A percentile compares a stretch with the other conserved stretches of the same genome.
Conservation (phyloP, 1,139 yeast species). For the Candida tropicalis region DNA sequence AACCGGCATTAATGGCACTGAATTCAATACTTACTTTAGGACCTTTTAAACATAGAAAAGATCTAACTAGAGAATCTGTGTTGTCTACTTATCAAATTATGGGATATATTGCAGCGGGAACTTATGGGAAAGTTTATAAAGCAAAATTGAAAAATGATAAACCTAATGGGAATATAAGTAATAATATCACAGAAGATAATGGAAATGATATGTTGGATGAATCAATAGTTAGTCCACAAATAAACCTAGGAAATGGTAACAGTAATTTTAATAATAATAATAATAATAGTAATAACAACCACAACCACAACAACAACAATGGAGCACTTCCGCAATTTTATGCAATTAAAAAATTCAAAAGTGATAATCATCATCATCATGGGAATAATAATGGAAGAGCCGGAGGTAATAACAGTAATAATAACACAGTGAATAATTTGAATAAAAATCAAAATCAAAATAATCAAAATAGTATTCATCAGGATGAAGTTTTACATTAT, state of each 20-base stretch:
- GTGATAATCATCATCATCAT: constrained; percentile 67
- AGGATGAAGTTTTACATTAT: constrained; percentile 80
- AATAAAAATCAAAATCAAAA: constrained; percentile 1
- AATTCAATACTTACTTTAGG: constrained; percentile 69
- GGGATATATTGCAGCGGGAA: constrained; percentile 98
- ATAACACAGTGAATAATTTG: constrained; percentile 48
- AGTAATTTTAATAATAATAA: not conserved
- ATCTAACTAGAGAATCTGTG: constrained; percentile 68
- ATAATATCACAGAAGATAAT: not conserved
- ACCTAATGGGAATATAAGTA: constrained; percentile 14
- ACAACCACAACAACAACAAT: not conserved
- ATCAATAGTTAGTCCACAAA: constrained; percentile 2
- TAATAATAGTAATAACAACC: not conserved
- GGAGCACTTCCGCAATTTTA: constrained; percentile 33
- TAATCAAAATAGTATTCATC: constrained; percentile 47
- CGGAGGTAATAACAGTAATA: constrained; percentile 26
- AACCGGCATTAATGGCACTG: constrained; percentile 62
- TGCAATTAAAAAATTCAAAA: constrained; percentile 96
- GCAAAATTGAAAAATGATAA: constrained; percentile 53
- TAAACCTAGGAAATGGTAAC: not conserved
- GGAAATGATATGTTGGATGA: constrained; percentile 5
- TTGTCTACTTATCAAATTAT: constrained; percentile 80
- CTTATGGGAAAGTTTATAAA: constrained; percentile 95
- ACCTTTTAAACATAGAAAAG: constrained; percentile 75
- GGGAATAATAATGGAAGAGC: constrained; percentile 29